A percentile compares a stretch with the other conserved stretches of the same genome.
Conservation (phyloP, 2,329 filamentous ascomycete genomes). For the Phyllosticta ampelicida region DNA sequence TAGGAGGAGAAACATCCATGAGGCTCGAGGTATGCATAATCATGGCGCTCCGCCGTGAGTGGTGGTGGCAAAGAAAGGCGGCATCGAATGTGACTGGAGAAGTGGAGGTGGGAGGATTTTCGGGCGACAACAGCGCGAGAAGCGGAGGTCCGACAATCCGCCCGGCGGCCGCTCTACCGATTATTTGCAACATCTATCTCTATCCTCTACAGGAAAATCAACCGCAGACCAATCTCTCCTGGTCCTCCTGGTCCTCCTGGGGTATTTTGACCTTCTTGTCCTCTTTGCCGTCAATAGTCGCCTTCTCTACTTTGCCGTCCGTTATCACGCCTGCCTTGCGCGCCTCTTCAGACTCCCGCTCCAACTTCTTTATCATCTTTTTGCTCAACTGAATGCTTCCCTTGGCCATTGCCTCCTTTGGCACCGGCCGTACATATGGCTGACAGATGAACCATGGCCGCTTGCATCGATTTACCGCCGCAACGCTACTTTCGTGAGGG, state of each 20-base stretch:
- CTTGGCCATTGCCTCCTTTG: constrained; percentile 75
- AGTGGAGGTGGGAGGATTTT: neutral
- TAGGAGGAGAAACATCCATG: neutral
- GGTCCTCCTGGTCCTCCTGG: too few relatives aligned
- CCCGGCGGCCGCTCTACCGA: neutral
- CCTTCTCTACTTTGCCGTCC: constrained; percentile 20
- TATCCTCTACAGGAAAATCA: neutral
- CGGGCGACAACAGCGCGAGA: neutral
- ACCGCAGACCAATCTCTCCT: constrained; percentile 32
- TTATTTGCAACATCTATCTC: neutral
- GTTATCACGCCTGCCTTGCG: constrained; percentile 18
- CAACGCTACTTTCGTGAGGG: constrained; percentile 48
- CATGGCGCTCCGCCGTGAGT: neutral
- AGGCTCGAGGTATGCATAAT: neutral
- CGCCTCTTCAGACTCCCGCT: constrained; percentile 30
- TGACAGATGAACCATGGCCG: constrained; percentile 87
- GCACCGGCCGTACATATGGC: constrained; percentile 74
- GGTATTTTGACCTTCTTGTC: constrained; percentile 26
- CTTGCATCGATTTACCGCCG: constrained; percentile 61
- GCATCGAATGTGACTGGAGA: neutral
- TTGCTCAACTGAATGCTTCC: constrained; percentile 66
- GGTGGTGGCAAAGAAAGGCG: neutral
- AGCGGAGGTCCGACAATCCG: neutral
- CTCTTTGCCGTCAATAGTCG: constrained; percentile 10
- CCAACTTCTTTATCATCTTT: constrained; percentile 41